Evolutionary conservation across 169 alveolate genomes (phyloP).

Genomic region (Amoebophrya sp.): DNA sequence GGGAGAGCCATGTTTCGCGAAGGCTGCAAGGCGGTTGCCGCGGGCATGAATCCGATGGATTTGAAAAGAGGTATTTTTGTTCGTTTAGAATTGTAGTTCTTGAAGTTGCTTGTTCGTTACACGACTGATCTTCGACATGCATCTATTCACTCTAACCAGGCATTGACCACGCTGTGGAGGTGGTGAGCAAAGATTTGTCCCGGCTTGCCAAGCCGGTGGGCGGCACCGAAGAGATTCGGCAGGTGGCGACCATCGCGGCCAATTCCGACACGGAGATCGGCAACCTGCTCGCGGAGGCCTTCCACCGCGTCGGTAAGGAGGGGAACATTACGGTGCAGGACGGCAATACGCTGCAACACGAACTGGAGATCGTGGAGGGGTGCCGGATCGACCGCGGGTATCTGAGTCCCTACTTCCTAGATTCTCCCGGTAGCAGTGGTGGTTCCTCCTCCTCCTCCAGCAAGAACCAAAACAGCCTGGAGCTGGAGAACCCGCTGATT

Average conservation of each 20-base stretch:
- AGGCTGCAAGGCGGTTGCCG: constrained; percentile 97
- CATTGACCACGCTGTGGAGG: constrained; percentile 74
- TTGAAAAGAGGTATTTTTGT: constrained; percentile 65
- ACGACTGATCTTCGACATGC: neutral
- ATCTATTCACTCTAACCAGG: constrained; percentile 58
- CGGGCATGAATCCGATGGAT: constrained; percentile 99
- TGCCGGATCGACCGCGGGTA: constrained; percentile 94
- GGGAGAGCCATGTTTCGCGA: constrained; percentile 96
- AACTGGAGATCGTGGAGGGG: constrained; percentile 97
- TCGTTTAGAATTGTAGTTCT: neutral
- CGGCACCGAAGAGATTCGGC: constrained; percentile 61
- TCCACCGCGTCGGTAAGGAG: constrained; percentile 92
- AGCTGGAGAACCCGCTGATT: constrained; percentile 89
- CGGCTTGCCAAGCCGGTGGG: constrained; percentile 63
- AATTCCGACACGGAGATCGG: constrained; percentile 95
- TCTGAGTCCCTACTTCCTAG: constrained; percentile 94
- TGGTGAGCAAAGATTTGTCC: constrained; percentile 65
- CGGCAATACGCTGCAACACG: constrained; percentile 94
- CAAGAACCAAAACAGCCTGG: too few species aligned
- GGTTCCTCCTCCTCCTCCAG: neutral
- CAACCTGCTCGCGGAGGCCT: constrained; percentile 87
- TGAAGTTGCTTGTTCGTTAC: neutral
- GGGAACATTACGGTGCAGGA: constrained; percentile 97
- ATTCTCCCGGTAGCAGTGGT: neutral
- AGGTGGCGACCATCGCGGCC: constrained; percentile 98